phyloP scores from a whole-genome alignment of 352 stramenopile genomes.

The Phytopythium oedochilum region DNA sequence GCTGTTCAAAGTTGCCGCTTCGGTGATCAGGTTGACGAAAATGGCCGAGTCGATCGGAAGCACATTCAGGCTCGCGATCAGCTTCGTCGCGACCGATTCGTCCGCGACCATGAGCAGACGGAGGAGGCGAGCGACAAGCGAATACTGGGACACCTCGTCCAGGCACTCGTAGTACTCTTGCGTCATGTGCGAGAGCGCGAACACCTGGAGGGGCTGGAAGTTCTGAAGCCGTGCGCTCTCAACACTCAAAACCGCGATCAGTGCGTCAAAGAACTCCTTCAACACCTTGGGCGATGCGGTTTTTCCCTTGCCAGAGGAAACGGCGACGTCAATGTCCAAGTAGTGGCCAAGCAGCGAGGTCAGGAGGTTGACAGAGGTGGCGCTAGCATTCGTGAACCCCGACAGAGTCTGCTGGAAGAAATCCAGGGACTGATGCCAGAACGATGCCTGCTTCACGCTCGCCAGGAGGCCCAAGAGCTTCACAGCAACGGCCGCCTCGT shows the following conservation, averaged over 20 bases:
- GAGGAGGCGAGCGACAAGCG: slow-evolving; percentile 44
- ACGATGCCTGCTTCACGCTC: slow-evolving; percentile 35
- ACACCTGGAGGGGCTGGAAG: slow-evolving; percentile 47
- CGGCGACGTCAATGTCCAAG: slow-evolving; percentile 27
- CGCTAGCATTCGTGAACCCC: slow-evolving; percentile 11
- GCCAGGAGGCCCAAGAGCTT: slow-evolving; percentile 62
- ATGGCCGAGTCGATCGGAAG: slow-evolving; percentile 49
- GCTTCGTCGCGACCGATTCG: slow-evolving; percentile 45
- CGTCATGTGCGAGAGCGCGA: slow-evolving; percentile 33
- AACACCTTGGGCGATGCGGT: slow-evolving; percentile 17
- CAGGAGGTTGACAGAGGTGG: slow-evolving; percentile 23
- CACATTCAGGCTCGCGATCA: slow-evolving; percentile 46
- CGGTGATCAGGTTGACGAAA: slow-evolving; percentile 46
- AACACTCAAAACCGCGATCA: slow-evolving; percentile 40
- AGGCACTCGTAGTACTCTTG: slow-evolving; percentile 36
- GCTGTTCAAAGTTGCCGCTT: slow-evolving; percentile 20
- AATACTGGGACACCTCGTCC: slow-evolving; percentile 42
- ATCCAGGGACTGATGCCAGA: slow-evolving; percentile 65
- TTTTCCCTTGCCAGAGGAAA: slow-evolving; percentile 12
- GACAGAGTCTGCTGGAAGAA: slow-evolving; percentile 54
- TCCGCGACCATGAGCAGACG: slow-evolving; percentile 57
- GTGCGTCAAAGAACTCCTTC: slow-evolving; percentile 52
- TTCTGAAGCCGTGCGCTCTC: slow-evolving; percentile 31
- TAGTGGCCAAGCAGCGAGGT: slow-evolving; percentile 53
- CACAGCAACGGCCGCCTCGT: slow-evolving; percentile 39